Percentiles rank a stretch among this genome's conserved stretches.
phyloP scores from a whole-genome alignment of 441 rosid species.

The Bocquillonia castaneifolia region DNA sequence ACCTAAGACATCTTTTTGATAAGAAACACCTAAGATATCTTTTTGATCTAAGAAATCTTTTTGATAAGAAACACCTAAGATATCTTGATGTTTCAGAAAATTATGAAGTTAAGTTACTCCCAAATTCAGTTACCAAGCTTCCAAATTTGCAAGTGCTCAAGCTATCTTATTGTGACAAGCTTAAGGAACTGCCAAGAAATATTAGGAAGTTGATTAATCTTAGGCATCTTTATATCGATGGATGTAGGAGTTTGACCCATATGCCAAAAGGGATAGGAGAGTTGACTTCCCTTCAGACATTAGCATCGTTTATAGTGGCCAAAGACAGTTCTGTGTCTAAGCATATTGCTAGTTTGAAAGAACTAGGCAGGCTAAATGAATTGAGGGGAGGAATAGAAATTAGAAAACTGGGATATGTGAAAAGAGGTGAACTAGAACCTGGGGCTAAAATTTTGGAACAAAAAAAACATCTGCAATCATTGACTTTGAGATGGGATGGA shows the following conservation, averaged over 20 bases:
- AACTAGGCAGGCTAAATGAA: constrained; percentile 17
- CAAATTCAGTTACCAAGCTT: neutral
- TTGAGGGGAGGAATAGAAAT: constrained; percentile 13
- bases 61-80: constrained; percentile 9
- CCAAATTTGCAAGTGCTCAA: constrained; percentile 11
- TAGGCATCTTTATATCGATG: constrained; percentile 8
- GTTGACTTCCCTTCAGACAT: constrained; percentile 15
- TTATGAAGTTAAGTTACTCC: neutral
- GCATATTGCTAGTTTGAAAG: constrained; percentile 7
- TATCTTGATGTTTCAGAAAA: constrained; percentile 10
- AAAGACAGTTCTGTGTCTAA: neutral
- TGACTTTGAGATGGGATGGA: constrained; percentile 2
- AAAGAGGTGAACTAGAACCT: constrained; percentile 1
- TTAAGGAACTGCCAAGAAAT: constrained; percentile 22
- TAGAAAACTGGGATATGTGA: neutral
- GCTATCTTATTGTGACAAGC: neutral
- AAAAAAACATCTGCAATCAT: constrained; percentile 18
- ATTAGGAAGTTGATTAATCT: constrained; percentile 22
- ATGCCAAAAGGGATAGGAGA: constrained; percentile 29
- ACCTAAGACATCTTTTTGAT: constrained; percentile 12
- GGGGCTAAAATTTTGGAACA: constrained; percentile 15
- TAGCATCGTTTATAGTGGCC: constrained; percentile 15
- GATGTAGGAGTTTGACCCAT: constrained; percentile 15
- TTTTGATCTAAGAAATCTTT: too few relatives aligned
- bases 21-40: constrained; percentile 16